Conservation (phyloP, 192 early-diverging fungal genomes). For the Dimargaris verticillata region DNA sequence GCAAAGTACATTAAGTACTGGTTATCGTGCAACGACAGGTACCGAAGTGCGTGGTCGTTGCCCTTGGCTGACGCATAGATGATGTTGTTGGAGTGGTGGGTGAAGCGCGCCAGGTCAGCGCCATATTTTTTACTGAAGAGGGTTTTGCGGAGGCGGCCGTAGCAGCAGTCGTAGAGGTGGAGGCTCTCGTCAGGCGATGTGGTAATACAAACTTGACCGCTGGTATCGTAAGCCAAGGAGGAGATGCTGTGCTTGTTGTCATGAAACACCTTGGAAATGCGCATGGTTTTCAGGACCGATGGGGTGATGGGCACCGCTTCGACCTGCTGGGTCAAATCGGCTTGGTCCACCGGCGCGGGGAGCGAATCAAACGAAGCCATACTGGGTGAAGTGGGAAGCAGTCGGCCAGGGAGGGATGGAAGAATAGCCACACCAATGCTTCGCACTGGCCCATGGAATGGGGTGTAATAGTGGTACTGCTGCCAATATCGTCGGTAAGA, state of each 20-base stretch:
- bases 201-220: constrained; percentile 62
- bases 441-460: too few relatives aligned
- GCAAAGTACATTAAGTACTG: constrained; percentile 84
- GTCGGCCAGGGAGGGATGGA: background rate
- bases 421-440: too few relatives aligned
- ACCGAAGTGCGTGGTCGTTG: constrained; percentile 75
- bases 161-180: constrained; percentile 63
- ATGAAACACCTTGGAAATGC: constrained; percentile 52
- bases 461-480: too few relatives aligned
- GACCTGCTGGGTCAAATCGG: background rate
- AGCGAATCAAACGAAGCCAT: background rate
- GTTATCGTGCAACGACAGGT: constrained; percentile 88
- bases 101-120: constrained; percentile 73
- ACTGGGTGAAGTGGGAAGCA: background rate
- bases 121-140: constrained; percentile 93
- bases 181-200: constrained; percentile 74
- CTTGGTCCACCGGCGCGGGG: too few relatives aligned
- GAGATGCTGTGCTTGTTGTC: constrained; percentile 58
- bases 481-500: too few relatives aligned
- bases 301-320: constrained; percentile 12
- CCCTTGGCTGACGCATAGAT: constrained; percentile 90
- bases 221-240: constrained; percentile 65
- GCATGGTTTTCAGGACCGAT: constrained; percentile 12
- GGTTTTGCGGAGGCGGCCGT: constrained; percentile 55
- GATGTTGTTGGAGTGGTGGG: constrained; percentile 58